Evolutionary conservation across 2,329 filamentous ascomycete genomes (phyloP).

Genomic region (Exserohilum rostratum): DNA sequence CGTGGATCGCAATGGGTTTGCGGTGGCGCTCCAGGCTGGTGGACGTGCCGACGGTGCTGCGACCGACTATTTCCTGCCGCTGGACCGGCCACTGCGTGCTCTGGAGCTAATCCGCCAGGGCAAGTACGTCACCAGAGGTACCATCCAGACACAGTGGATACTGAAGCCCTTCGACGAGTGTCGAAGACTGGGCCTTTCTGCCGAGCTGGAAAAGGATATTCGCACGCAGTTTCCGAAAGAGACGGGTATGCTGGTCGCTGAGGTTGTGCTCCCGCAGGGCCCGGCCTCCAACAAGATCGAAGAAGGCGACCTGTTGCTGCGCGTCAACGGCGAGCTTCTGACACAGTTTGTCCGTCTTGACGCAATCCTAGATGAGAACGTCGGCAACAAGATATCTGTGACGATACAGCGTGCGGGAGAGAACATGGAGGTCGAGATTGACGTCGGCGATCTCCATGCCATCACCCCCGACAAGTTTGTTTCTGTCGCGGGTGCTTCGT

Average conservation of each 20-base stretch:
- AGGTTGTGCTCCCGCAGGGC: conserved; percentile 90
- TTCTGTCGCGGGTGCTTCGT: conserved; percentile 89
- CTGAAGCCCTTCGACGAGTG: conserved; percentile 98
- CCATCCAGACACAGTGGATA: conserved; percentile 97
- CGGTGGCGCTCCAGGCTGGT: conserved; percentile 91
- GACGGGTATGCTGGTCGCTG: conserved; percentile 95
- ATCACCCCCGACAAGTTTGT: conserved; percentile 98
- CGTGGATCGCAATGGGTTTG: conserved; percentile 91
- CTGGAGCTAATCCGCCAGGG: conserved; percentile 82
- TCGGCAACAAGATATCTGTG: conserved; percentile 77
- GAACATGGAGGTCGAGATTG: conserved; percentile 82
- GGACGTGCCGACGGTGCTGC: conserved; percentile 93
- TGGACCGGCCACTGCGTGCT: conserved; percentile 87
- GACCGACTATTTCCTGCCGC: conserved; percentile 94
- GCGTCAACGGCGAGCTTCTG: conserved; percentile 90
- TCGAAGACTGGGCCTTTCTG: conserved; percentile 80
- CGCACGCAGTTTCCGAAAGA: conserved; percentile 86
- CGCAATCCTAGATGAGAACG: conserved; percentile 86
- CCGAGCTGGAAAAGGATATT: conserved; percentile 85
- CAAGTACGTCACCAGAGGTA: conserved; percentile 80
- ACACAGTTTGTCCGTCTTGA: conserved; percentile 93
- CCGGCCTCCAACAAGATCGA: conserved; percentile 86
- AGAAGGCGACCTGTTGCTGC: conserved; percentile 91
- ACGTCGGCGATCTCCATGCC: conserved; percentile 86
- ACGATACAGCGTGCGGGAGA: conserved; percentile 87